Base-by-base conservation (phyloP, 2,329 filamentous ascomycete genomes). In the Aureobasidium pullulans region DNA sequence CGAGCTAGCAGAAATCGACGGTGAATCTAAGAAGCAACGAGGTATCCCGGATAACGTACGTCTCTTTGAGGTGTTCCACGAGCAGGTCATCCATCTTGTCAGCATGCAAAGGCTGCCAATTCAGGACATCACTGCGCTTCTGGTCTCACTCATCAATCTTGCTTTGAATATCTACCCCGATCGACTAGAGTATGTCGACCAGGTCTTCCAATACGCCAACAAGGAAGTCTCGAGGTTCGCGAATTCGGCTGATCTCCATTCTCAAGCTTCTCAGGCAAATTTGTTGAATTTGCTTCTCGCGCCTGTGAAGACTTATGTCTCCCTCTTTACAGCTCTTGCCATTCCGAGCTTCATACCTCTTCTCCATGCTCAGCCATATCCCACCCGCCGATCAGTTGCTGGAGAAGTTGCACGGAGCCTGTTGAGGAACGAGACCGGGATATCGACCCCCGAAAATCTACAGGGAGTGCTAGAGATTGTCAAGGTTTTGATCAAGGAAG, bases 61-160 rank as follows among this genome's bases (percentile, higher is more conserved):
- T 74, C 83, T 99, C 28, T 97, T 97, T 72, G 92, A 97, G 74
- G 90, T 97, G 61, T 99, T 97, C 79, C 96, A 97, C 69, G 87
- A 91, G 54, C 94, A 97, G 73, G 94, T 97, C 63, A 88, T 95
- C 70, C 92, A 93, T 68, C 79, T 99, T 54, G 92, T 97, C 63
- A 93, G 91, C 73, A 89, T 89, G 56, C 90, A 96, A 69, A 87
- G 90, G 65, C 80, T 99, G 56, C 88, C 92, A 0, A 93, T 99
- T 64, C 91, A 96, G 72, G 95, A 99, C 71, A 96, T 89, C 16
- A 94, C 96, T 66, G 94, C 92, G 9, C 78, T 99, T 43, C 80
- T 97, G 46, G 93, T 96, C n/a, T 99, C 94, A 4, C 80, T 99
- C 42, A 86, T 88, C 40, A 97, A 97, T 67, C 83, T 99, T 60